Percentiles rank a stretch among this genome's conserved stretches.
Evolutionary conservation across 192 early-diverging fungal genomes (phyloP).

Genomic region (Coemansia sp.): DNA sequence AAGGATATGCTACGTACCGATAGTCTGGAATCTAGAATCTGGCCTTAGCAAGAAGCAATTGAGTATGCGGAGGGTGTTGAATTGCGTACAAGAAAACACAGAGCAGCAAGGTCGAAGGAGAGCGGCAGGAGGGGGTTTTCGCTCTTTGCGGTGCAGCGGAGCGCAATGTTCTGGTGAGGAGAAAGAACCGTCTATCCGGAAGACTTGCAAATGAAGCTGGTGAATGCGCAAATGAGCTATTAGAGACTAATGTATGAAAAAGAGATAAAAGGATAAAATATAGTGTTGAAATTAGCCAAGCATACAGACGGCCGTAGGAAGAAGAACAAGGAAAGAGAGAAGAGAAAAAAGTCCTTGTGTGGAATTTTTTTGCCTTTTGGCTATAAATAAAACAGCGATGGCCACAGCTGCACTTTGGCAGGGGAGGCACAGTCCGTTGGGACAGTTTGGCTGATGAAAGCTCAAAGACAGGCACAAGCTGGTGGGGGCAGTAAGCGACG

Average conservation of each 20-base stretch:
- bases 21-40: constrained; percentile 15
- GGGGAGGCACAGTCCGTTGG: background rate
- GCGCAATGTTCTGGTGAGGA: background rate
- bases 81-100: background rate
- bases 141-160: too few relatives aligned
- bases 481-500: background rate
- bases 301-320: background rate
- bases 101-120: background rate
- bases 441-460: background rate
- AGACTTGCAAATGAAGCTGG: background rate
- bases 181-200: background rate
- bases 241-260: background rate
- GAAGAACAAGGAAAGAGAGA: background rate
- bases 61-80: background rate
- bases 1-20: constrained; percentile 10
- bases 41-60: background rate
- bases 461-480: background rate
- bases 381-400: constrained; percentile 5
- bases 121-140: background rate
- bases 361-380: background rate
- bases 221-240: background rate
- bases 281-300: background rate
- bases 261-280: background rate
- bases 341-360: background rate
- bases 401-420: background rate